A percentile compares a stretch with the other conserved stretches of the same genome.
These are phyloP conservation scores for Gaertneriomyces sp. DNA, from an alignment of 192 early-diverging fungal species.

Conservation along the genomic window DNA sequence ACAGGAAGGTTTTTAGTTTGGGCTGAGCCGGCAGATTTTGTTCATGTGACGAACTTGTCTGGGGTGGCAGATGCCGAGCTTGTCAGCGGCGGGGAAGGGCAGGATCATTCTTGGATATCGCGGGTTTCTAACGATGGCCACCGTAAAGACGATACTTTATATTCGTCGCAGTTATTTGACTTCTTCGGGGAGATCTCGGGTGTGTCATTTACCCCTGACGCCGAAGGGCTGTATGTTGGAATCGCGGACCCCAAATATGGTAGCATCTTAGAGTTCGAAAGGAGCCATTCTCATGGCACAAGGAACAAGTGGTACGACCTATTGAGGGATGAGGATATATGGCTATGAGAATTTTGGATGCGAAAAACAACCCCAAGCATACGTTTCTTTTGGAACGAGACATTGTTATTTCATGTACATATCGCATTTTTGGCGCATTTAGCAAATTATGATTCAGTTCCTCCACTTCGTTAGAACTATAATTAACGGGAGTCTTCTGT, in stretches of 20 bases:
- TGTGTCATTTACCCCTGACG: conserved; percentile 52
- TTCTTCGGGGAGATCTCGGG: conserved; percentile 72
- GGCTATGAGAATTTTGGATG: too few species aligned
- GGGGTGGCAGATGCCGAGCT: not conserved
- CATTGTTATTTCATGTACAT: too few species aligned
- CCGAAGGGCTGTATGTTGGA: conserved; percentile 53
- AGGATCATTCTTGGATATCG: not conserved
- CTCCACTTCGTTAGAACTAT: too few species aligned
- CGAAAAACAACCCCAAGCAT: too few species aligned
- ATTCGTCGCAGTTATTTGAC: conserved; percentile 54
- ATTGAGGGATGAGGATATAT: too few species aligned
- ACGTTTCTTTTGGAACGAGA: too few species aligned
- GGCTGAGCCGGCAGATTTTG: conserved; percentile 65
- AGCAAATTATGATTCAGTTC: too few species aligned
- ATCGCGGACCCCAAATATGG: conserved; percentile 40
- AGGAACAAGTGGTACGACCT: too few species aligned
- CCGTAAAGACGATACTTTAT: conserved; percentile 18
- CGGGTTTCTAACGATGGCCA: conserved; percentile 4
- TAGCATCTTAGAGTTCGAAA: too few species aligned
- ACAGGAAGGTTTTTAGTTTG: conserved; percentile 52
- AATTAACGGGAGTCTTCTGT: too few species aligned
- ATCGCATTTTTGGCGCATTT: too few species aligned
- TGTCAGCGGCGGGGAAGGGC: not conserved
- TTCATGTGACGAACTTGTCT: conserved; percentile 55
- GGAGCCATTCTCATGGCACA: too few species aligned